A percentile compares a stretch with the other conserved stretches of the same genome.
Conservation (phyloP, 1,139 yeast genomes). For the Debaryomyces sp. region DNA sequence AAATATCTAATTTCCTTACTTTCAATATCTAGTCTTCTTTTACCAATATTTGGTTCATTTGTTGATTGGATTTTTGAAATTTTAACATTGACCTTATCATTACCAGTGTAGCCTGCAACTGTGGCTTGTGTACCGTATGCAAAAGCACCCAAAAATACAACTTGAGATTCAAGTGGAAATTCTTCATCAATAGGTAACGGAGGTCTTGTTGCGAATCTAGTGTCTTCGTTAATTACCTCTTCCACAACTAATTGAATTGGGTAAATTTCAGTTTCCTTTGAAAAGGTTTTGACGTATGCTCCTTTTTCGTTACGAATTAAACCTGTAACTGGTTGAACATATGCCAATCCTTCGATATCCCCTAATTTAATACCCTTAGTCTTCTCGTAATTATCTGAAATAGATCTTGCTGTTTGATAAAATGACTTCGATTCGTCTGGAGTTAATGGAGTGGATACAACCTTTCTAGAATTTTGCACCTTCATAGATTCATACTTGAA, state of each 20-base stretch:
- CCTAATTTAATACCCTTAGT: conserved; percentile 64
- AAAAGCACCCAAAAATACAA: conserved; percentile 82
- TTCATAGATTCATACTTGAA: conserved; percentile 46
- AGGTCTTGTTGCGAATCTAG: conserved; percentile 69
- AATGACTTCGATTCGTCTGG: conserved; percentile 46
- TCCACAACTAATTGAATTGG: conserved; percentile 85
- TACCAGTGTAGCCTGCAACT: conserved; percentile 63
- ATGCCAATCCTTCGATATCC: conserved; percentile 58
- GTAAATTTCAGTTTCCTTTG: conserved; percentile 54
- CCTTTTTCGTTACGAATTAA: conserved; percentile 71
- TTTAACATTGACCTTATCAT: conserved; percentile 55
- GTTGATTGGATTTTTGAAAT: conserved; percentile 51
- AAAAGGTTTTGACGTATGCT: conserved; percentile 71
- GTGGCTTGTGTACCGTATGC: conserved; percentile 88
- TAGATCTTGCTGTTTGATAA: conserved; percentile 30
- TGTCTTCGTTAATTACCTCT: conserved; percentile 71
- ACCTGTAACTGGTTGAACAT: conserved; percentile 79
- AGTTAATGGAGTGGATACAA: conserved; percentile 42
- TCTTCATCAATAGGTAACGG: conserved; percentile 82
- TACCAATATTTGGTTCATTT: conserved; percentile 67
- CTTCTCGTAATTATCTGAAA: conserved; percentile 43
- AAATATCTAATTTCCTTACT: conserved; percentile 56
- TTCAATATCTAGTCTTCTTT: conserved; percentile 60
- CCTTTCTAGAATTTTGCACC: conserved; percentile 33
- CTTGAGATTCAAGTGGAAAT: conserved; percentile 72